Evolutionary conservation across 129 eudicot genomes (phyloP), one percentile per base, ranked within the genome.

Genomic region (Artemisia tridentata): DNA sequence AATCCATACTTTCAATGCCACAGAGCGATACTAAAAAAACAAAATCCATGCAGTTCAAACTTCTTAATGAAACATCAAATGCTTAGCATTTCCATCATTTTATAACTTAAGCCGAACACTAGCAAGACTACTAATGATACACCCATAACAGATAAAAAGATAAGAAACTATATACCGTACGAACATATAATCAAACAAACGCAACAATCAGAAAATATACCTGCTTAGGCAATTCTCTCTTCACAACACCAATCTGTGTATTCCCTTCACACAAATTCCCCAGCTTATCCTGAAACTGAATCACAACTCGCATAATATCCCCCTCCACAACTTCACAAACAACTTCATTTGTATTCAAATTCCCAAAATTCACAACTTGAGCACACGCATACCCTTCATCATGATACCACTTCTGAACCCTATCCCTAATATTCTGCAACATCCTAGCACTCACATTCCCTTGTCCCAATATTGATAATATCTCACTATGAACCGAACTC

Each of bases 291-390:
- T 80, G 92, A 72, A 89, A 89, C 68, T 93, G 97, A 41, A 93
- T 84, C 69, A 78, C 92, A 75, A 93, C 56, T 69, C 89, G 75
- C 0, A 87, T 93, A 60, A 93, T 85, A 85, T 93, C 98, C 27
- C 98, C 98, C 69, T 93, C 97, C 70, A 84, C 96, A 51, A 93
- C 98, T 82, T 93, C 98, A 75, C 98, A 93, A 45, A 93, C 97
- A 57, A 93, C 87, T 64, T 93, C 92, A 56, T 81, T 84, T 0
- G 89, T 85, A 83, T 89, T 84, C 87, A 93, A 79, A 74, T 93
- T 87, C 76, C 97, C 97, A 61, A 93, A 93, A 75, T 93, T 93
- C 76, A 85, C 87, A 18, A 93, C 98, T 61, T 87, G 92, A 5
- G 97, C 96, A 71, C 90, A 85, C 0, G 88, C 92, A 72, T 89